phyloP scores from a whole-genome alignment of 495 filamentous ascomycete genomes.

The Massariosphaeria phaeospora region DNA sequence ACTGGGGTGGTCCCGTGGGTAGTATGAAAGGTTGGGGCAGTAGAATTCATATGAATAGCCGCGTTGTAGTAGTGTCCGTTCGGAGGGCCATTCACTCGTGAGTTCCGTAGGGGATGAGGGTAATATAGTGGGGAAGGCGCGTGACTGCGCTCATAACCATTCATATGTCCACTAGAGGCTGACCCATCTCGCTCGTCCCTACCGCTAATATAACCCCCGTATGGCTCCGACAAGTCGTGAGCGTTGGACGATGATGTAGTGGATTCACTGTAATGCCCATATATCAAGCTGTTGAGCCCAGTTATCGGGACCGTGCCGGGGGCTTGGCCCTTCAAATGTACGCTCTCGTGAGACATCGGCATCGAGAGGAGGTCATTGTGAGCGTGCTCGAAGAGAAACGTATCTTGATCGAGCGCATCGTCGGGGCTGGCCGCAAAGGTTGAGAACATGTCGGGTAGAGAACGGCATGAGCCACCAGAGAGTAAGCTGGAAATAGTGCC shows the following conservation, averaged over 20 bases:
- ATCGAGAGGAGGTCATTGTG: slow-evolving; percentile 22
- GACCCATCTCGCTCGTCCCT: slow-evolving; percentile 31
- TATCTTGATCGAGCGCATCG: slow-evolving; percentile 23
- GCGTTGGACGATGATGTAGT: slow-evolving; percentile 29
- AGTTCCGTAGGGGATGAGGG: slow-evolving; percentile 3
- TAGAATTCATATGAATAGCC: not conserved
- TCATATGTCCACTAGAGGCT: slow-evolving; percentile 21
- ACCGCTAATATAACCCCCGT: slow-evolving; percentile 25
- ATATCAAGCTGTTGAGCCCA: slow-evolving; percentile 23
- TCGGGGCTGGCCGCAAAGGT: slow-evolving; percentile 23
- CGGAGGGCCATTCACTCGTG: not conserved
- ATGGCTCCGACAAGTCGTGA: slow-evolving; percentile 23
- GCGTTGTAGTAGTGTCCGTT: not conserved
- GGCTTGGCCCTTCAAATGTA: slow-evolving; percentile 16
- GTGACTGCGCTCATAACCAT: slow-evolving; percentile 17
- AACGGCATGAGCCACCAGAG: slow-evolving; percentile 16
- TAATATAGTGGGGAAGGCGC: slow-evolving; percentile 17
- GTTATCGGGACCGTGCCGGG: slow-evolving; percentile 19
- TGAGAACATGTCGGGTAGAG: slow-evolving; percentile 23
- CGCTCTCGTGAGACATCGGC: slow-evolving; percentile 19
- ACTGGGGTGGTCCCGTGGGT: not conserved
- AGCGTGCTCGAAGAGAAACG: slow-evolving; percentile 20
- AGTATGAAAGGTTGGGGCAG: not conserved
- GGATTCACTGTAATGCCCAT: slow-evolving; percentile 34
- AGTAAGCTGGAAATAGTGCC: not conserved